Evolutionary conservation across 2,329 filamentous ascomycete genomes (phyloP).

Genomic region (Aquanectria penicillioides): DNA sequence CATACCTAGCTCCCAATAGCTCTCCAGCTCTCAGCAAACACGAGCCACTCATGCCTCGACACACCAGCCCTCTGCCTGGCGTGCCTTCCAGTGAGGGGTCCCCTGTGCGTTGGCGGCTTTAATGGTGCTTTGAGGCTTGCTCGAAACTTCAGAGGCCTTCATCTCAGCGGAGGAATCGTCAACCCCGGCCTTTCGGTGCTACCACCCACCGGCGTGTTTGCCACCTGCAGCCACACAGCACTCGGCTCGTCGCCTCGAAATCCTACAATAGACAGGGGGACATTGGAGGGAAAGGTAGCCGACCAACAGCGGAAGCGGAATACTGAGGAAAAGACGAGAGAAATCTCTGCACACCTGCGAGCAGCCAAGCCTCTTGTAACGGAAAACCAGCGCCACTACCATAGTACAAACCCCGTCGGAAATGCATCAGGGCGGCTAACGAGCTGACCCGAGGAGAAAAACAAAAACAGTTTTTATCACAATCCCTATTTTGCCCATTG

Average conservation of each 20-base stretch:
- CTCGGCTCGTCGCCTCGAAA: too few relatives aligned
- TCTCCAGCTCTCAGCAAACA: too few relatives aligned
- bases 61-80: neutral
- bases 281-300: neutral
- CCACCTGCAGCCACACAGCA: slow-evolving; percentile 14
- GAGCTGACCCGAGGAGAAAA: neutral
- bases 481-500: too few relatives aligned
- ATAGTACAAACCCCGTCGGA: neutral
- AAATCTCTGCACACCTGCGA: neutral
- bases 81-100: neutral
- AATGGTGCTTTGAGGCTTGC: slow-evolving; percentile 11
- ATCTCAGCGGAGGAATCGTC: neutral
- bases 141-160: neutral
- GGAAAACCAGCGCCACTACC: neutral
- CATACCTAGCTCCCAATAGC: slow-evolving; percentile 8
- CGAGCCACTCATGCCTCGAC: slow-evolving; percentile 13
- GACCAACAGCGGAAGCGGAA: neutral
- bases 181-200: neutral
- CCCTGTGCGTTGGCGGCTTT: slow-evolving; percentile 4
- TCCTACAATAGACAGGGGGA: neutral
- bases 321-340: neutral
- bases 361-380: neutral
- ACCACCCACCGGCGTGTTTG: neutral
- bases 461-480: neutral
- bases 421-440: neutral